These are phyloP conservation scores for Anthostomella pinea DNA, from an alignment of 2,329 filamentous ascomycete species.

Conservation along the genomic window DNA sequence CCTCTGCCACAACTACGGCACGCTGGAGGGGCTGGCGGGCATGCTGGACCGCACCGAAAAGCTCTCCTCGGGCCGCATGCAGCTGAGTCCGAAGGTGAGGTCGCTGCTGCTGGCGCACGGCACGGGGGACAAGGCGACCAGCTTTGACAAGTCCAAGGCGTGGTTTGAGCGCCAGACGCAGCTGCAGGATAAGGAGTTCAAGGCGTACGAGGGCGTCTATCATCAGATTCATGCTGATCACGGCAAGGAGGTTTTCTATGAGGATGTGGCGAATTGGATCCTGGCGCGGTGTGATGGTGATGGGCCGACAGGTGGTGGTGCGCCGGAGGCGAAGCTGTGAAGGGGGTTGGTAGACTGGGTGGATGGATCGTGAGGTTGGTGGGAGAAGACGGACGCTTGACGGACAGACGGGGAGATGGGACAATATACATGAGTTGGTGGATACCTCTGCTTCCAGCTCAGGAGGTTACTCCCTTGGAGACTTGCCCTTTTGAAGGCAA, in stretches of 20 bases:
- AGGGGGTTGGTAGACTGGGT: too few species aligned
- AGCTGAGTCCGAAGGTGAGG: slow-evolving; percentile 51
- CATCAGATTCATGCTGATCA: slow-evolving; percentile 70
- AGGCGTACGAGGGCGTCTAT: slow-evolving; percentile 72
- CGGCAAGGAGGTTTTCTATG: slow-evolving; percentile 51
- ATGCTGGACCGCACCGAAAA: slow-evolving; percentile 71
- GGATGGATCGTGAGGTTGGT: too few species aligned
- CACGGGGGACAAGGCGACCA: slow-evolving; percentile 67
- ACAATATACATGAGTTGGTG: too few species aligned
- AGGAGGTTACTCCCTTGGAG: too few species aligned
- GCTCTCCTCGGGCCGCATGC: slow-evolving; percentile 55
- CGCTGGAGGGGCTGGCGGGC: slow-evolving; percentile 73
- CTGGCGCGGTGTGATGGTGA: slow-evolving; percentile 38
- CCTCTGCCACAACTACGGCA: slow-evolving; percentile 79
- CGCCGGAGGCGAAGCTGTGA: slow-evolving; percentile 23
- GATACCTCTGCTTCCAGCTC: too few species aligned
- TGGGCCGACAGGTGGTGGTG: slow-evolving; percentile 4
- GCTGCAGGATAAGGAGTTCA: slow-evolving; percentile 67
- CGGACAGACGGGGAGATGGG: too few species aligned
- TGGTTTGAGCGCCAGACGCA: slow-evolving; percentile 57
- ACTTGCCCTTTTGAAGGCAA: too few species aligned
- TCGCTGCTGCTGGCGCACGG: slow-evolving; percentile 75
- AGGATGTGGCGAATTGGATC: slow-evolving; percentile 66
- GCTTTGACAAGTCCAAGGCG: slow-evolving; percentile 60
- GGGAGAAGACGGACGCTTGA: too few species aligned